Evolutionary conservation across 345 rosid species (phyloP), one percentile per base, ranked within the genome.

Genomic region (Moringa oleifera): DNA sequence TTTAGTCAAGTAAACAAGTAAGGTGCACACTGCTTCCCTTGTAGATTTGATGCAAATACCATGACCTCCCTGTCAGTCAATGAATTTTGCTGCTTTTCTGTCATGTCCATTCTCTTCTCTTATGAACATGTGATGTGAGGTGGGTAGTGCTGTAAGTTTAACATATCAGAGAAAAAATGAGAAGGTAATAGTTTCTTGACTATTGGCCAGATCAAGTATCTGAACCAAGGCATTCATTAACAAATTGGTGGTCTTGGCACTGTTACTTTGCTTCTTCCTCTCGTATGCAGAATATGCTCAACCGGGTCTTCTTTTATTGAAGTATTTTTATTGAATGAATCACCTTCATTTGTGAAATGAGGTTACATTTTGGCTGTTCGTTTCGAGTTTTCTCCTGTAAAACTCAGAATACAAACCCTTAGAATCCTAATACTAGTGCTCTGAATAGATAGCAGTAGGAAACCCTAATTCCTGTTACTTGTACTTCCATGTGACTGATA

Each of bases 401-500:
- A 64, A 31, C 51, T 25, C 22, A 46, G 54, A 52, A 18, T 55
- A n/a, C 46, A 11, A 69, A 62, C 23, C 63, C 55, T 52, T 66
- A 53, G 21, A 59, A 58, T 15, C 68, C 63, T 36, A 60, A 20
- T 33, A 51, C 18, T 58, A 53, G 45, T 56, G 51, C 17, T 49
- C 21, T 59, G 49, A 65, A 63, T 61, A 51, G 55, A 51, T 51
- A 63, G 23, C 50, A 53, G 18, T 41, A 51, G 56, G 21, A n/a
- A 47, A 23, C 58, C 17, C 19, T 51, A 19, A 58, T 37, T 37
- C 25, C 49, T 50, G 18, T 65, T 61, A 62, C 36, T 53, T 69
- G 62, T 65, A 73, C 74, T 73, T 85, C 83, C 89, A 84, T 17
- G 91, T 87, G 65, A 89, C 91, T 20, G 97, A 84, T 66, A 92